Conservation (phyloP, 371 early-diverging fungal genomes). For the Circinella umbellata region DNA sequence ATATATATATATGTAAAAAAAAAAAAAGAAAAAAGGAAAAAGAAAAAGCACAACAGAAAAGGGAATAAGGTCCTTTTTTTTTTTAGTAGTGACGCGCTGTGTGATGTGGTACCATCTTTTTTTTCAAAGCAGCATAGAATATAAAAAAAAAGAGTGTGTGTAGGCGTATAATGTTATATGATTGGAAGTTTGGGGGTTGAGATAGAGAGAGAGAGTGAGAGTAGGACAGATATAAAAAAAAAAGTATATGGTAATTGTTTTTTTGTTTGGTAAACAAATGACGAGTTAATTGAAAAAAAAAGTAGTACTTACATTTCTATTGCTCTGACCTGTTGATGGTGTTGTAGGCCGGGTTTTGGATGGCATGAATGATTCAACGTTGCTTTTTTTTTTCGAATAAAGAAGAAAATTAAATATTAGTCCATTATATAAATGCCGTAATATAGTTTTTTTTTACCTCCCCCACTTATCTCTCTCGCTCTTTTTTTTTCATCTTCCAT, state of each 20-base stretch:
- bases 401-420: slow-evolving; percentile 1
- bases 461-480: neutral
- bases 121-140: no score
- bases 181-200: neutral
- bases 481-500: neutral
- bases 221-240: neutral
- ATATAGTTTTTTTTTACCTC: no score
- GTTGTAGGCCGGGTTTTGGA: slow-evolving; percentile 17
- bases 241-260: neutral
- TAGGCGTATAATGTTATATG: no score
- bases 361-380: slow-evolving; percentile 21
- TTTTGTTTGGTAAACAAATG: slow-evolving; percentile 25
- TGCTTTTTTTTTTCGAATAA: slow-evolving; percentile 6
- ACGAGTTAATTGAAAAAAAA: neutral
- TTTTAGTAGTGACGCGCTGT: neutral
- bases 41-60: slow-evolving; percentile 6
- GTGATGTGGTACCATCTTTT: neutral
- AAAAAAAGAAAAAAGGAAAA: slow-evolving; percentile 17
- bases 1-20: neutral
- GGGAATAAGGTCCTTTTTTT: neutral
- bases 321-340: slow-evolving; percentile 10
- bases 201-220: neutral
- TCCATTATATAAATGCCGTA: neutral
- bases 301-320: slow-evolving; percentile 24
- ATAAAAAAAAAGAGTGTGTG: neutral